Evolutionary conservation across 2,329 filamentous ascomycete species (phyloP).

Genomic region (Bimuria novae-zelandiae): DNA sequence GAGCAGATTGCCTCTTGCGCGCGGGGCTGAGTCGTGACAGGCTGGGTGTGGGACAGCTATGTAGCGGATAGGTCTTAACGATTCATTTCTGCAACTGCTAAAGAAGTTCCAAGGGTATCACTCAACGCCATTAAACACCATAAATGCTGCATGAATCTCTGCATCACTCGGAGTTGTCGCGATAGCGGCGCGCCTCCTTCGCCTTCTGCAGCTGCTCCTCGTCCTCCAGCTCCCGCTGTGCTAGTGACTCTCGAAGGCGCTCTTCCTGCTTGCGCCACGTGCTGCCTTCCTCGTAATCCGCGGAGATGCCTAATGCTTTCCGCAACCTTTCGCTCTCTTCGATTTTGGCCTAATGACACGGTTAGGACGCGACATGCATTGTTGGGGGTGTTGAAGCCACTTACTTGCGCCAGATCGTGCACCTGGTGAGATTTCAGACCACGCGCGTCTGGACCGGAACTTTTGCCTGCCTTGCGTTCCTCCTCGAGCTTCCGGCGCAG

Average conservation of each 20-base stretch:
- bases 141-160: conserved; percentile 3
- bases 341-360: conserved; percentile 71
- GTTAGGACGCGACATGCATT: not conserved
- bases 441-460: conserved; percentile 48
- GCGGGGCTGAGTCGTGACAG: too few species aligned
- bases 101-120: conserved; percentile 11
- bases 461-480: conserved; percentile 46
- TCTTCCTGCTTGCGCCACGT: conserved; percentile 88
- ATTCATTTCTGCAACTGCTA: too few species aligned
- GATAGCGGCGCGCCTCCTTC: conserved; percentile 30
- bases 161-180: conserved; percentile 36
- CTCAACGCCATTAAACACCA: conserved; percentile 6
- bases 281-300: conserved; percentile 81
- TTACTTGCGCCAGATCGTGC: conserved; percentile 81
- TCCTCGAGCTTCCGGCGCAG: conserved; percentile 66
- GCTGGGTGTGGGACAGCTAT: too few species aligned
- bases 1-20: too few species aligned
- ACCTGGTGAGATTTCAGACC: conserved; percentile 90
- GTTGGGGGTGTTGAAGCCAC: not conserved
- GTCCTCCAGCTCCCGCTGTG: conserved; percentile 47
- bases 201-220: conserved; percentile 31
- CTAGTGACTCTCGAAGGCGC: conserved; percentile 54
- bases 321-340: conserved; percentile 89
- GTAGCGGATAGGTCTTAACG: too few species aligned
- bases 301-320: conserved; percentile 83